phyloP scores from a whole-genome alignment of 176 grass and related monocot genomes.

The Zoysia pacifica region DNA sequence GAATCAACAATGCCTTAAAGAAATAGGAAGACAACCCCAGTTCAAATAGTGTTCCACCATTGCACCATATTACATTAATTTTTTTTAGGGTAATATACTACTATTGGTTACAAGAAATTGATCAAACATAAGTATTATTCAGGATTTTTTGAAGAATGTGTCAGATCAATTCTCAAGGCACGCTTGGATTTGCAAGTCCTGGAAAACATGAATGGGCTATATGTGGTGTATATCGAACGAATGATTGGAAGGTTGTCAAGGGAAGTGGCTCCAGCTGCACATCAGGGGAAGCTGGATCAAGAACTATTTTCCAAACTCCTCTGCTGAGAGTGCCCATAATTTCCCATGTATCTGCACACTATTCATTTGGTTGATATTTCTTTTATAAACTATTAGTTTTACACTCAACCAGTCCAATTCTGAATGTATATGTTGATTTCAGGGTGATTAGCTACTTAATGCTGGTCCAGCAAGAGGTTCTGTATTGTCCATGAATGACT shows the following conservation, averaged over 20 bases:
- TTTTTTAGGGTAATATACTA: no score
- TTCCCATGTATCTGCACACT: conserved; percentile 30
- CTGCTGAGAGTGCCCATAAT: conserved; percentile 36
- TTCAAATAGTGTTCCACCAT: conserved; percentile 19
- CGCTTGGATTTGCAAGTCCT: conserved; percentile 73
- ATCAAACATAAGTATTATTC: conserved; percentile 39
- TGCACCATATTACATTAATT: conserved; percentile 18
- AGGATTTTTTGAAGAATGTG: conserved; percentile 87
- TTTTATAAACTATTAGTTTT: background rate
- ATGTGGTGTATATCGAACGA: conserved; percentile 79
- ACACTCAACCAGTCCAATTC: background rate
- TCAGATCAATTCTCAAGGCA: conserved; percentile 77
- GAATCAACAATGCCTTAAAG: conserved; percentile 10
- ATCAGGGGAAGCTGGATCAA: conserved; percentile 69
- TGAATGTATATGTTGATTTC: conserved; percentile 17
- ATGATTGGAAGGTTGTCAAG: conserved; percentile 64
- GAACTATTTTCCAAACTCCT: conserved; percentile 70
- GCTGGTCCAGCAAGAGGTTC: conserved; percentile 7
- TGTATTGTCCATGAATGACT: conserved; percentile 12
- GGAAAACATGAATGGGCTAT: conserved; percentile 77
- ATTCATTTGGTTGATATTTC: conserved; percentile 3
- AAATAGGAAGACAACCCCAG: background rate
- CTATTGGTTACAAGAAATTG: background rate
- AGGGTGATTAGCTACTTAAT: conserved; percentile 25
- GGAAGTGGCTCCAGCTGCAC: conserved; percentile 63